Percentiles rank a stretch among this genome's conserved stretches.
Evolutionary conservation across 345 rosid genomes (phyloP).

Genomic region (Eucalyptus pauciflora): DNA sequence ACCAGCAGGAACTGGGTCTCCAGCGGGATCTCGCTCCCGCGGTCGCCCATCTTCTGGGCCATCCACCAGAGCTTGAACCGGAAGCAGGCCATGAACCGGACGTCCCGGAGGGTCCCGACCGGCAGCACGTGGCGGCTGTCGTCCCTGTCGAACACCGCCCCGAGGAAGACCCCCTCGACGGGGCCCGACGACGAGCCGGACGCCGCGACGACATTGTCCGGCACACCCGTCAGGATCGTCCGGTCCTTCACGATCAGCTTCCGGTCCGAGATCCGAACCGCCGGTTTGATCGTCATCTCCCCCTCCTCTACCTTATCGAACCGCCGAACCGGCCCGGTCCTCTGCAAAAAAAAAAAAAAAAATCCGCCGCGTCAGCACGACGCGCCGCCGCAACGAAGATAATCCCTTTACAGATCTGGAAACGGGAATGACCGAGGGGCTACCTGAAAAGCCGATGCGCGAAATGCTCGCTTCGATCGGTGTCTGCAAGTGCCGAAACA

Average conservation of each 20-base stretch:
- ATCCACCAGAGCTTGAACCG: conserved; percentile 98
- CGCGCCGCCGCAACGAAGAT: background rate
- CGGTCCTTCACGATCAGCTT: conserved; percentile 57
- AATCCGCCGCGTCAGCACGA: background rate
- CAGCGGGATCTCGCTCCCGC: conserved; percentile 60
- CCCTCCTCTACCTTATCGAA: background rate
- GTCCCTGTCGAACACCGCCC: conserved; percentile 53
- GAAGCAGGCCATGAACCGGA: conserved; percentile 89
- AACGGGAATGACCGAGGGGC: background rate
- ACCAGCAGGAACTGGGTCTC: conserved; percentile 85
- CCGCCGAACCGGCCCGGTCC: conserved; percentile 7
- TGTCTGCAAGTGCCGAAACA: conserved; percentile 29
- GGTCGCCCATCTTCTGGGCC: conserved; percentile 89
- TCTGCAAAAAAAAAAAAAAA: conserved; percentile 22
- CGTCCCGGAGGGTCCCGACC: conserved; percentile 51
- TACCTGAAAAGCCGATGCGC: conserved; percentile 34
- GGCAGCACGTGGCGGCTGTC: conserved; percentile 56
- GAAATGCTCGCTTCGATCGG: conserved; percentile 6
- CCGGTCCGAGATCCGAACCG: conserved; percentile 50
- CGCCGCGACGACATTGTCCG: conserved; percentile 65
- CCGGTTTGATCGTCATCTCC: conserved; percentile 77
- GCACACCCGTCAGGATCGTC: conserved; percentile 50
- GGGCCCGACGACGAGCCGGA: conserved; percentile 53
- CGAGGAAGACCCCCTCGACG: conserved; percentile 70
- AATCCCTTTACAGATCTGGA: background rate